Percentiles rank a stretch among this genome's conserved stretches.
These are phyloP conservation scores for Penicillium concentricum DNA, from an alignment of 2,329 filamentous ascomycete species.

Conservation along the genomic window DNA sequence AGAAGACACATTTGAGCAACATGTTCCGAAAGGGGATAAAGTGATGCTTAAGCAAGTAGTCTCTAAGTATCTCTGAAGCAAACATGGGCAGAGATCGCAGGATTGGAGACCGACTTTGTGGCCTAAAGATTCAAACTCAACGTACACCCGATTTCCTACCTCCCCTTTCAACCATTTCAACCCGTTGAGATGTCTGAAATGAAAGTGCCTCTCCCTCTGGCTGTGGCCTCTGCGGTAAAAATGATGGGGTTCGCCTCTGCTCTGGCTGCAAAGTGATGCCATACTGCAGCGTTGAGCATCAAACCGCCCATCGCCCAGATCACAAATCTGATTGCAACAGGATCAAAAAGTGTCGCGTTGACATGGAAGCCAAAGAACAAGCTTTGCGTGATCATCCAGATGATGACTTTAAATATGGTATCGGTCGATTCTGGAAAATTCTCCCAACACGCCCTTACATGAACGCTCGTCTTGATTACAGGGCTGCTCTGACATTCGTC, in stretches of 20 bases:
- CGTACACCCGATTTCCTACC: no score
- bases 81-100: no score
- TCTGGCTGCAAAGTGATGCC: conserved; percentile 43
- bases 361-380: conserved; percentile 35
- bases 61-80: no score
- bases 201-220: conserved; percentile 2
- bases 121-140: no score
- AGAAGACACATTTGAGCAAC: no score
- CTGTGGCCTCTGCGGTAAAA: conserved; percentile 27
- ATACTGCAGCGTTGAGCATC: conserved; percentile 51
- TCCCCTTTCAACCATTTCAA: no score
- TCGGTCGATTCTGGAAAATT: conserved; percentile 49
- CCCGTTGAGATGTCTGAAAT: no score
- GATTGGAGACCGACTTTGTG: no score
- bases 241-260: conserved; percentile 30
- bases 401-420: conserved; percentile 40
- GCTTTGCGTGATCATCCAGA: conserved; percentile 35
- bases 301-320: conserved; percentile 34
- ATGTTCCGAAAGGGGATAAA: no score
- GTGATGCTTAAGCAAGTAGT: no score
- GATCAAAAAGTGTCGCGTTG: conserved; percentile 20
- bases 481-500: conserved; percentile 36
- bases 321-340: conserved; percentile 40
- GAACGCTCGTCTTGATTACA: conserved; percentile 37
- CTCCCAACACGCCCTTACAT: conserved; percentile 47